Evolutionary conservation across 495 filamentous ascomycete species (phyloP), one percentile per base, ranked within the genome.

Genomic region (Antarctomyces pellizariae): DNA sequence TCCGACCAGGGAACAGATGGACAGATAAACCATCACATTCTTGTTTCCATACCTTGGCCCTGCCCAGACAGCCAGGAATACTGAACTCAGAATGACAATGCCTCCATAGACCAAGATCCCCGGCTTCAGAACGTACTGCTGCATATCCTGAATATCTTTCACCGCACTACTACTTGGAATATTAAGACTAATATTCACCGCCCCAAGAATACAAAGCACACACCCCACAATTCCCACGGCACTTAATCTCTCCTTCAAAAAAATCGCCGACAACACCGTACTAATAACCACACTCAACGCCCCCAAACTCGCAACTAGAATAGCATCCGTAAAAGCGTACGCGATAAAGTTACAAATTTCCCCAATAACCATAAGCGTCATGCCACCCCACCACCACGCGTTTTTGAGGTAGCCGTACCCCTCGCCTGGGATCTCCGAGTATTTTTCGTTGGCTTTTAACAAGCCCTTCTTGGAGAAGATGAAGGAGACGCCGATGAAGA

Each of bases 351-450:
- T 97, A 65, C 84, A 91, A 18, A 86, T 67, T 50, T 97, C 86
- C 26, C 86, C 86, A 22, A 95, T 41, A 36, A 95, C 89, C 86
- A 97, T 97, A 43, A 97, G 55, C 11, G 64, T 80, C 89, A 97
- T 97, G 36, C 86, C 86, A 13, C 52, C 46, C 86, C 86, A 97
- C 86, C 86, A 97, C 54, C 62, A 93, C 11, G 58, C 52, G 44
- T 97, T 97, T 60, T 89, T 92, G 39, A 97, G 64, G 46, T 97
- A 97, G 33, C 86, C 89, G 45, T 97, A 97, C 17, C 86, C 86
- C 46, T 95, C 84, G 26, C 86, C 86, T 36, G 83, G 79, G 23
- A 44, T 48, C 46, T 93, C 84, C 41, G 89, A 75, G 49, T 93
- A 93, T 52, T 95, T 97, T 36, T 77, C 64, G 46, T 97, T 97